phyloP scores from a whole-genome alignment of 768 basidiomycete genomes.

The Paxillus rubicundulus region DNA sequence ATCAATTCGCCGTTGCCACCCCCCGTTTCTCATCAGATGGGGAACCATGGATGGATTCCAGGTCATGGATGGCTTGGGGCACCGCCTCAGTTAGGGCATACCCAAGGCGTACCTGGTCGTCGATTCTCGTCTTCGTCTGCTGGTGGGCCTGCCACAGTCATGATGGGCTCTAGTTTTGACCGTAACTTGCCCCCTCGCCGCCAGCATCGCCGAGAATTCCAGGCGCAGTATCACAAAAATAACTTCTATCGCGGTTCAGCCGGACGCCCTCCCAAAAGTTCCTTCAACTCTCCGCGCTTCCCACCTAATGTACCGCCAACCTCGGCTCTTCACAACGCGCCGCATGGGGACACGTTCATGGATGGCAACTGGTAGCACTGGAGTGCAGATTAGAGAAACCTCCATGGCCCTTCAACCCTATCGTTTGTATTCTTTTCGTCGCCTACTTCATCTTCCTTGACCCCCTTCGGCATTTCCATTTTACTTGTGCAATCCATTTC shows the following conservation, averaged over 20 bases:
- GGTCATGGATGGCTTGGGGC: slow-evolving; percentile 23
- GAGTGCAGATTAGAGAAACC: slow-evolving; percentile 11
- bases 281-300: slow-evolving; percentile 17
- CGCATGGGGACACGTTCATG: slow-evolving; percentile 6
- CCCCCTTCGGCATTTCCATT: background rate
- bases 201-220: slow-evolving; percentile 31
- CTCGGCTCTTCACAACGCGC: slow-evolving; percentile 6
- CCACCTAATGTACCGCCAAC: slow-evolving; percentile 14
- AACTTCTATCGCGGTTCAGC: slow-evolving; percentile 17
- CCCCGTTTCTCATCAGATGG: slow-evolving; percentile 17
- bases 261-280: slow-evolving; percentile 19
- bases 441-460: slow-evolving; percentile 11
- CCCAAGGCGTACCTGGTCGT: slow-evolving; percentile 14
- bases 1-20: slow-evolving; percentile 22
- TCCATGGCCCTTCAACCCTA: background rate
- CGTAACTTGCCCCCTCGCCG: slow-evolving; percentile 29
- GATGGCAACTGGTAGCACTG: slow-evolving; percentile 22
- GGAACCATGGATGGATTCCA: slow-evolving; percentile 26
- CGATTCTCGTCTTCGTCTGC: slow-evolving; percentile 13
- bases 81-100: slow-evolving; percentile 15
- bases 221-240: slow-evolving; percentile 27
- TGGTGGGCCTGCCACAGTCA: slow-evolving; percentile 13
- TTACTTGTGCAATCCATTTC: background rate
- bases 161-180: slow-evolving; percentile 18
- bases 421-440: background rate